These are phyloP conservation scores for Rhododendron kiyosumense DNA, from an alignment of 148 eudicot genomes.

Conservation along the genomic window DNA sequence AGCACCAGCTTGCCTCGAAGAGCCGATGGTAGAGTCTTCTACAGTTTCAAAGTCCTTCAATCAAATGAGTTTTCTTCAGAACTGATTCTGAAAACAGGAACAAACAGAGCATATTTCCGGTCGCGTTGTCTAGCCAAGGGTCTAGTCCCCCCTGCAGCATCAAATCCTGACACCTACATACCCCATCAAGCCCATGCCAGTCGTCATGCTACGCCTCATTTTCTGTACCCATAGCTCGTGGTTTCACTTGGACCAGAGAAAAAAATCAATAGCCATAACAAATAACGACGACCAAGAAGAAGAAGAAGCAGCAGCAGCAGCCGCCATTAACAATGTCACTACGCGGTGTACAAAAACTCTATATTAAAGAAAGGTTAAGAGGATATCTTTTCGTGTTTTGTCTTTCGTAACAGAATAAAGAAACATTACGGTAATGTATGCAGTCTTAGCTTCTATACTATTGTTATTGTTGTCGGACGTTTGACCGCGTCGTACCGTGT, in stretches of 20 bases:
- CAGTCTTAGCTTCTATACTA: too few species aligned
- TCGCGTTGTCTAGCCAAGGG: background rate
- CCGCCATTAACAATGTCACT: background rate
- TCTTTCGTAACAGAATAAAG: too few species aligned
- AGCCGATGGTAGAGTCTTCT: background rate
- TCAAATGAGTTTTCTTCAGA: background rate
- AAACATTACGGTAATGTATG: too few species aligned
- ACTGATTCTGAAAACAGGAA: background rate
- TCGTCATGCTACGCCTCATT: too few species aligned
- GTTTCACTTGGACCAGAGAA: background rate
- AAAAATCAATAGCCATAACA: background rate
- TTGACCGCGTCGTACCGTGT: too few species aligned
- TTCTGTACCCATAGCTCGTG: background rate
- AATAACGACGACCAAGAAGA: too few species aligned
- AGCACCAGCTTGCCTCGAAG: background rate
- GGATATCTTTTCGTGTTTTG: too few species aligned
- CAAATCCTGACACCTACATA: background rate
- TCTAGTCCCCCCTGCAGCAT: background rate
- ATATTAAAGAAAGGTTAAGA: too few species aligned
- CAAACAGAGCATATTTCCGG: background rate
- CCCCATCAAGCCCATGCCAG: background rate
- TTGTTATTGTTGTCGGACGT: too few species aligned
- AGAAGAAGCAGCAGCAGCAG: background rate
- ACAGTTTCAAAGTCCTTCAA: background rate
- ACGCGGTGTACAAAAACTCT: background rate